phyloP scores from a whole-genome alignment of 2,329 filamentous ascomycete species.

The Verticillium zaregamsianum region DNA sequence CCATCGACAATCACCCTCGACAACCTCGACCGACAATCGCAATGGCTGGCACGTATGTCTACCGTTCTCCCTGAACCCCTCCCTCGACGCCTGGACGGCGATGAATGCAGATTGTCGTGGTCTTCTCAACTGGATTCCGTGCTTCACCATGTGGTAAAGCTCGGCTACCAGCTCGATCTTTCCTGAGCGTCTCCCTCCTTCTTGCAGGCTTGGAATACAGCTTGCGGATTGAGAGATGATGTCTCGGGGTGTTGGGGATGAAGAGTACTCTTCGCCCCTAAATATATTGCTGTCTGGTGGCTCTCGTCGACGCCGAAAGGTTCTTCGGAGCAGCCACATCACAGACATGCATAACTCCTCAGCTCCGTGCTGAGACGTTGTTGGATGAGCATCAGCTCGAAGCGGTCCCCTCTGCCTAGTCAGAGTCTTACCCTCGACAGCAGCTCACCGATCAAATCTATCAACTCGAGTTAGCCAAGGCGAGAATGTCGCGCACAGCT shows the following conservation, averaged over 20 bases:
- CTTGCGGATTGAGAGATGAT: slow-evolving; percentile 55
- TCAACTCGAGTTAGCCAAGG: slow-evolving; percentile 78
- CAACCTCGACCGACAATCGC: slow-evolving; percentile 27
- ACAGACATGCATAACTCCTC: slow-evolving; percentile 47
- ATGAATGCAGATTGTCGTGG: slow-evolving; percentile 70
- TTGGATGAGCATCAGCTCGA: slow-evolving; percentile 56
- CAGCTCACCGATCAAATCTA: slow-evolving; percentile 75
- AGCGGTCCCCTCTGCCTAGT: not conserved
- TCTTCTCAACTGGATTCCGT: slow-evolving; percentile 68
- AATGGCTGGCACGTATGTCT: slow-evolving; percentile 53
- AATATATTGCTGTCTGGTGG: slow-evolving; percentile 63
- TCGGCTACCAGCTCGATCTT: slow-evolving; percentile 72
- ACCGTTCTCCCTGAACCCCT: slow-evolving; percentile 25
- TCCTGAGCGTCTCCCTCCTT: slow-evolving; percentile 60
- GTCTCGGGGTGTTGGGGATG: slow-evolving; percentile 73
- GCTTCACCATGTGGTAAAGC: slow-evolving; percentile 32
- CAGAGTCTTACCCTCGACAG: not conserved
- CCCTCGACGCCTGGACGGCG: slow-evolving; percentile 44
- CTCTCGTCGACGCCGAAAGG: slow-evolving; percentile 21
- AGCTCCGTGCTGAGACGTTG: slow-evolving; percentile 62
- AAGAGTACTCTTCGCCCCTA: slow-evolving; percentile 69
- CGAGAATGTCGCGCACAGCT: slow-evolving; percentile 88
- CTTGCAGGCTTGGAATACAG: slow-evolving; percentile 39
- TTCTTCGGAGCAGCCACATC: slow-evolving; percentile 22
- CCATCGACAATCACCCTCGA: slow-evolving; percentile 34